Conservation (phyloP, 1,284 basidiomycete species). For the Ustilago curta region DNA sequence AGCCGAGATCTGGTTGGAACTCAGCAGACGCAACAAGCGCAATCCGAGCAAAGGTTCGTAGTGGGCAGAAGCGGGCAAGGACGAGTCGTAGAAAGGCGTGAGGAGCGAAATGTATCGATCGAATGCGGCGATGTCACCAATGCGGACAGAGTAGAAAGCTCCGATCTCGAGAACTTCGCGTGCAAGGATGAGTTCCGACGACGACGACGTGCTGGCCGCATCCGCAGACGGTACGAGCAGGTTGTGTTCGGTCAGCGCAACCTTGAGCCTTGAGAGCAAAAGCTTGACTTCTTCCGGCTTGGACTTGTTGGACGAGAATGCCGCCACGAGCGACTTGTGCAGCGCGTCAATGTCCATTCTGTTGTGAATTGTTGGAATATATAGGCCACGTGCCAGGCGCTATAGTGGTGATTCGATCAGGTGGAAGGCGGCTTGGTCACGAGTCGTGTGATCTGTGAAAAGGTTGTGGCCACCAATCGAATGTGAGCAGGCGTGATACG, state of each 20-base stretch:
- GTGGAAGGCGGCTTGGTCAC: neutral
- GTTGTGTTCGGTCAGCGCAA: conserved; percentile 81
- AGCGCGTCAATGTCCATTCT: conserved; percentile 27
- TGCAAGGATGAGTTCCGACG: conserved; percentile 68
- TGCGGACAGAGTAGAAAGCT: conserved; percentile 89
- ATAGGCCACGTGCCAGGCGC: too few species aligned
- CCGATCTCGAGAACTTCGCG: conserved; percentile 96
- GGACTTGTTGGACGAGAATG: conserved; percentile 25
- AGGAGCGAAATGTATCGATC: conserved; percentile 94
- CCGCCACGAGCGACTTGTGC: conserved; percentile 35
- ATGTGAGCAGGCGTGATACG: neutral
- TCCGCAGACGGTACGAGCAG: conserved; percentile 75
- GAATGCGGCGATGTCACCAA: conserved; percentile 88
- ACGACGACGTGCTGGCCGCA: neutral
- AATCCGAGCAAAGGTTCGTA: conserved; percentile 91
- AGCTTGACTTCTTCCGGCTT: conserved; percentile 37
- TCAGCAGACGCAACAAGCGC: conserved; percentile 91
- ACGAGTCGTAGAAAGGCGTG: conserved; percentile 82
- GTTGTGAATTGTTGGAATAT: neutral
- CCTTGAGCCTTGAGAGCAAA: conserved; percentile 72
- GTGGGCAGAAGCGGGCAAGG: conserved; percentile 83
- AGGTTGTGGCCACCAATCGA: too few species aligned
- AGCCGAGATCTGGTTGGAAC: conserved; percentile 94
- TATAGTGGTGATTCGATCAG: neutral
- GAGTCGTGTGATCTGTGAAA: too few species aligned